Base-by-base conservation (phyloP, 371 early-diverging fungal genomes). In the Lichtheimia ornata region DNA sequence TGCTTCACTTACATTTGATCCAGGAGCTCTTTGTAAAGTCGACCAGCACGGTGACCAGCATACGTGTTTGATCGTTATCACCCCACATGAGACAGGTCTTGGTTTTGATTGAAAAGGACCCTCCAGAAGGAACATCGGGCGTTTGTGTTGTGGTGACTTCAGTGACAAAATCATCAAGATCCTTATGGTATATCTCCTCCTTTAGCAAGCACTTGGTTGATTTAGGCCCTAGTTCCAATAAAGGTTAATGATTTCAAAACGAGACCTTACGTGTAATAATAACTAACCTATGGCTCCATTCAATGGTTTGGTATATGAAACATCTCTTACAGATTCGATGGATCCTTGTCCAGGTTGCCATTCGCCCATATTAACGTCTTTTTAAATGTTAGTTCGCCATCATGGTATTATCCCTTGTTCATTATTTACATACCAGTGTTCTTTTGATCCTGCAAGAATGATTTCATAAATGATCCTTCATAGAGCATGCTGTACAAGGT, bases 101-200 rank as follows among this genome's bases (percentile, higher is more conserved):
- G 27, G 89, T 88, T 53, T 89, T 87, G 18, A 90, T 80, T 22
- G 71, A 70, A 69, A 97, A 97, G 22, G 87, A 74, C 18, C 86
- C 83, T 22, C 93, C 94, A 22, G 91, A 91, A 7, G 96, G 96
- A 0, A 96, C 85, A 63, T 91, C 89, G 4, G 95, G 95, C 14
- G 97, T 95, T 45, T 75, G 74, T 0, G 89, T 88, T 12, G 84
- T 80, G 4, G 86, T 83, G 24, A 90, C 73, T 13, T 82, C 76
- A 4, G 89, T 80, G 4, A 89, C 77, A 51, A 76, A 81, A 18
- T 73, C 64, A 18, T 77, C 76, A 65, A 84, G 81, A 66, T 93
- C 88, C 55, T 66, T 66, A 59, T 81, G 62, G 28, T 83, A 62
- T 27, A 88, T 73, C 45, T 85, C 82, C 59, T 89, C 88, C 20